These are phyloP conservation scores for Poa pratensis DNA, from an alignment of 176 grass and related monocot genomes.

Conservation along the genomic window DNA sequence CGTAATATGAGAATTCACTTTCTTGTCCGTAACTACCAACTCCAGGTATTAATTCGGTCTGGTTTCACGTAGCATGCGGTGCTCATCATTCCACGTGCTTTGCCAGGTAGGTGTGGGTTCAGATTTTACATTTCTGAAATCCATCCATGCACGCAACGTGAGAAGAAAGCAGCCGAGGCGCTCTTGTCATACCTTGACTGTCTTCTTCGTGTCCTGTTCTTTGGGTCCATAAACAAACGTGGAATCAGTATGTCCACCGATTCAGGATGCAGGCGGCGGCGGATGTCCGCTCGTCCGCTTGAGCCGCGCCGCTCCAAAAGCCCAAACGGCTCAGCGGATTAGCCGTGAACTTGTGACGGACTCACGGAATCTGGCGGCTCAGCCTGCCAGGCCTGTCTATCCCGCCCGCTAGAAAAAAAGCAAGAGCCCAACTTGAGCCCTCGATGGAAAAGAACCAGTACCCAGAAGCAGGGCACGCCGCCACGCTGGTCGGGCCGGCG, in stretches of 20 bases:
- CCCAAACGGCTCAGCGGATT: no score
- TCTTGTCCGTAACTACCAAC: not conserved
- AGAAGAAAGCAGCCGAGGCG: conserved; percentile 26
- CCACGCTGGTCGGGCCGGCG: no score
- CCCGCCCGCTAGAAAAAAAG: no score
- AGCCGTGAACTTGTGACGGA: no score
- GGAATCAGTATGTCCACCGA: conserved; percentile 4
- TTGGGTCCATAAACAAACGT: conserved; percentile 25
- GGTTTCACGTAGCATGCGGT: not conserved
- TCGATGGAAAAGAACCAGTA: no score
- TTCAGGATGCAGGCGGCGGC: no score
- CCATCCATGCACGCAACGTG: conserved; percentile 59
- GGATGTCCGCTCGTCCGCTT: no score
- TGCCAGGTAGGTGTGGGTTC: conserved; percentile 23
- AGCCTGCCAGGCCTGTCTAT: no score
- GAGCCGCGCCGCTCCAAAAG: no score
- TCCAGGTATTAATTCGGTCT: conserved; percentile 2
- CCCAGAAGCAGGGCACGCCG: no score
- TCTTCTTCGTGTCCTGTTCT: conserved; percentile 14
- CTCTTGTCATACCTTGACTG: conserved; percentile 36
- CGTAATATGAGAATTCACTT: not conserved
- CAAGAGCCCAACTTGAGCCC: no score
- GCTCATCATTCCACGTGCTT: conserved; percentile 28
- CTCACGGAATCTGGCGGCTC: no score
- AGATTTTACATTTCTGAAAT: conserved; percentile 37